Evolutionary conservation across 1,284 basidiomycete genomes (phyloP), one percentile per base, ranked within the genome.

Genomic region (Phlebopus sp.): DNA sequence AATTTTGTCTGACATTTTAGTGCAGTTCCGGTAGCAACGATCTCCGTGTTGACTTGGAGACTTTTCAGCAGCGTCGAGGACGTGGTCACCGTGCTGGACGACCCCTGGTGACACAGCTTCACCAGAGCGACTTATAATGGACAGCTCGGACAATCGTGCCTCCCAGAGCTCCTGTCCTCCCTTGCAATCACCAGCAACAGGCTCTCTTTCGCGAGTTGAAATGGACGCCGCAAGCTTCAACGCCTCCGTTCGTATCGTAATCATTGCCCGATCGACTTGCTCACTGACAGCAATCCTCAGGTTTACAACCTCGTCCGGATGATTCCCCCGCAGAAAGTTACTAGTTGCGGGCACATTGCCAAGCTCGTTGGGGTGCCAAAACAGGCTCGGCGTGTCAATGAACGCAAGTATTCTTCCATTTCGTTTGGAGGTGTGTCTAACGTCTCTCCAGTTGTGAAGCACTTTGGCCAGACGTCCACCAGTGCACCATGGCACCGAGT

Each of bases 401-500:
- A 59, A 49, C 44, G 59, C 58, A 49, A 14, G 46, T 19, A n/a
- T 6, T 10, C 17, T 27, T 8, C 11, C n/a, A n/a, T 40, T 6
- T n/a, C 21, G 18, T 17, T 4, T 13, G 11, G 14, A 17, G 15
- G 4, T 11, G 2, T 15, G 3, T 17, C 30, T 34, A 10, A 42
- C 15, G 8, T 7, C 9, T 19, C 18, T 29, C 30, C 40, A 58
- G 54, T 58, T 23, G 39, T 59, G 43, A 59, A 46, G 19, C 52
- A 54, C 34, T 50, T 62, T 25, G 53, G 50, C 35, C 60, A 59
- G 23, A 49, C 50, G 25, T 42, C 45, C 5, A 54, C 55, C 2
- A 25, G 46, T 18, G 49, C 47, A 30, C 60, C 58, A 29, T 60
- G 58, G 59, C 53, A 60, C 32, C 53, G 60, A 13, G 51, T 60